Conservation (phyloP, 345 rosid species). For the Geranium rotundifolium region DNA sequence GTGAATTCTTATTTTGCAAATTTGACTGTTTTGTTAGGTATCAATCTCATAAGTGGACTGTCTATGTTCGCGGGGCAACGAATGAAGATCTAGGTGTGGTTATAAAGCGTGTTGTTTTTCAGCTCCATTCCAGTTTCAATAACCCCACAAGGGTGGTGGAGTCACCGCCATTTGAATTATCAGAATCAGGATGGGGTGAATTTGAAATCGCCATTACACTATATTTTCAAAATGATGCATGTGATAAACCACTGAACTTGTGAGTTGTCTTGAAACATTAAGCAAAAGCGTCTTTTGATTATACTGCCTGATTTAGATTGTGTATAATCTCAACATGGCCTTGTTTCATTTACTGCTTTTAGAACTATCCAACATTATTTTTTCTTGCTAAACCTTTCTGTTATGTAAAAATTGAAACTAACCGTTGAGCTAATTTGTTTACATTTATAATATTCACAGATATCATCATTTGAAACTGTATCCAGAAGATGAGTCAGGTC, state of each 20-base stretch:
- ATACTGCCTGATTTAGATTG: neutral
- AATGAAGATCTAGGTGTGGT: conserved; percentile 61
- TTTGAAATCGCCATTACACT: conserved; percentile 59
- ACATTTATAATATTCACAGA: conserved; percentile 18
- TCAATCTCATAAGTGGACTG: conserved; percentile 79
- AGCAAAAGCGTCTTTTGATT: conserved; percentile 7
- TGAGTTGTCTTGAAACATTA: conserved; percentile 43
- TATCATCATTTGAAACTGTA: conserved; percentile 62
- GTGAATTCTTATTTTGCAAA: no score
- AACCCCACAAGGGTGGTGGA: conserved; percentile 60
- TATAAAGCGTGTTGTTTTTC: conserved; percentile 58
- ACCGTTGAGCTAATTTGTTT: no score
- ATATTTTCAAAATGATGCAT: conserved; percentile 49
- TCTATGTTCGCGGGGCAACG: conserved; percentile 68
- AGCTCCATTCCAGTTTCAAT: conserved; percentile 71
- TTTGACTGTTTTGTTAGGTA: conserved; percentile 21
- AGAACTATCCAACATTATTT: neutral
- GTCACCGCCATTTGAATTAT: conserved; percentile 62
- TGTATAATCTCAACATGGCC: neutral
- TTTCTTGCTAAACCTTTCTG: neutral
- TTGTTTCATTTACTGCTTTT: neutral
- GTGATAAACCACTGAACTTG: conserved; percentile 62
- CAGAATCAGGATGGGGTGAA: conserved; percentile 94
- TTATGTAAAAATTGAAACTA: no score
- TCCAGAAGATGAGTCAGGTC: conserved; percentile 54